Percentiles rank a stretch among this genome's conserved stretches.
Conservation (phyloP, 495 filamentous ascomycete species). For the Pyrenopolyporus hunteri region DNA sequence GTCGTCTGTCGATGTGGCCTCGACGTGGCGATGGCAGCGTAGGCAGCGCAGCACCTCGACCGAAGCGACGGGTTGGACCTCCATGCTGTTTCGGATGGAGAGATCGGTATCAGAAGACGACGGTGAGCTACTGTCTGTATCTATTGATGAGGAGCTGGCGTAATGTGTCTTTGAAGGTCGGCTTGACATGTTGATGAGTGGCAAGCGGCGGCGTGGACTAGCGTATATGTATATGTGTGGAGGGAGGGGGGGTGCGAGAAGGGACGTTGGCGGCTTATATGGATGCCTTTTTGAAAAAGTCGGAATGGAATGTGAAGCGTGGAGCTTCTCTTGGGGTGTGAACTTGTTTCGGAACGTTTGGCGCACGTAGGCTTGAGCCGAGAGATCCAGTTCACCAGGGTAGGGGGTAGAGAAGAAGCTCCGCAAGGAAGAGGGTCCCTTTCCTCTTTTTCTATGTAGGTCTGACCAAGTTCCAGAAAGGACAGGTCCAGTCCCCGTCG, state of each 20-base stretch:
- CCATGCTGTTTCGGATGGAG: conserved; percentile 51
- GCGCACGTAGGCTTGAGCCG: conserved; percentile 25
- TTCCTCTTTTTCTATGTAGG: conserved; percentile 23
- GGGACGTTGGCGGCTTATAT: conserved; percentile 25
- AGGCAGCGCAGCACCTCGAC: conserved; percentile 62
- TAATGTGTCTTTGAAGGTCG: conserved; percentile 47
- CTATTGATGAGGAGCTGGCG: conserved; percentile 46
- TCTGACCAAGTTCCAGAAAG: conserved; percentile 20
- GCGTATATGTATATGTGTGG: conserved; percentile 6
- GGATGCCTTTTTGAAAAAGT: conserved; percentile 23
- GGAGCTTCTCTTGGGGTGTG: conserved; percentile 16
- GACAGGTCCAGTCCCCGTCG: conserved; percentile 10
- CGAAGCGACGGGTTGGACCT: conserved; percentile 51
- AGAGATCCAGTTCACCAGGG: conserved; percentile 35
- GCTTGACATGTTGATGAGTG: conserved; percentile 44
- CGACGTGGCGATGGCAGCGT: conserved; percentile 60
- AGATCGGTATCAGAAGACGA: conserved; percentile 53
- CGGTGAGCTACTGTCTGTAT: conserved; percentile 45
- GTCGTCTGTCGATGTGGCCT: conserved; percentile 62
- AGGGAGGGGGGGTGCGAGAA: conserved; percentile 5
- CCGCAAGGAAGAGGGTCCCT: conserved; percentile 26
- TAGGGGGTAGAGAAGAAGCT: conserved; percentile 1
- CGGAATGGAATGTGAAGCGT: conserved; percentile 26
- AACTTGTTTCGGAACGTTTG: conserved; percentile 36
- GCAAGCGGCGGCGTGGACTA: conserved; percentile 13